These are phyloP conservation scores for Rhizopus sp. DNA, from an alignment of 371 early-diverging fungal species.

Conservation along the genomic window DNA sequence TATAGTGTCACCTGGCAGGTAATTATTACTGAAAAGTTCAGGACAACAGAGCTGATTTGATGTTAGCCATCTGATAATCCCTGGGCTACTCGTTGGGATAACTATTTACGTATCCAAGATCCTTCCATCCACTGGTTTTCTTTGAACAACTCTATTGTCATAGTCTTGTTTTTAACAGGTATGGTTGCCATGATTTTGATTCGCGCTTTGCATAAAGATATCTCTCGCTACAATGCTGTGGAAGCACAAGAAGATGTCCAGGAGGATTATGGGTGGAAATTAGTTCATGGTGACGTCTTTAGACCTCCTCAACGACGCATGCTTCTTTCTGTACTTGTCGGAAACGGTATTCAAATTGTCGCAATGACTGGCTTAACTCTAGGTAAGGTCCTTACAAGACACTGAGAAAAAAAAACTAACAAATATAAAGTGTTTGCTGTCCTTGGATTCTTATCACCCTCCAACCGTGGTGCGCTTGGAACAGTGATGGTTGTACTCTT, in stretches of 20 bases:
- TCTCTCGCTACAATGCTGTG: conserved; percentile 73
- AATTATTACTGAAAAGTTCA: conserved; percentile 17
- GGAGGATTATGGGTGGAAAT: conserved; percentile 93
- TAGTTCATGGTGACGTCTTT: conserved; percentile 95
- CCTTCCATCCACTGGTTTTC: conserved; percentile 85
- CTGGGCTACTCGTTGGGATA: conserved; percentile 97
- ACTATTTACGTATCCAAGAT: conserved; percentile 80
- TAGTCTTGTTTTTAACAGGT: conserved; percentile 84
- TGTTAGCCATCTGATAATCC: conserved; percentile 58
- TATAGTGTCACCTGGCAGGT: conserved; percentile 87
- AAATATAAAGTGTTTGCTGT: conserved; percentile 77
- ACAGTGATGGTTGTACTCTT: conserved; percentile 91
- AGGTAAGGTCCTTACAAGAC: conserved; percentile 22
- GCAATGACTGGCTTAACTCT: conserved; percentile 82
- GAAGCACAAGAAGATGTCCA: conserved; percentile 83
- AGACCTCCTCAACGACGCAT: conserved; percentile 78
- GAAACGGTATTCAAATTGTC: conserved; percentile 90
- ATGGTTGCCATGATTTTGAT: conserved; percentile 87
- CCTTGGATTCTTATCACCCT: conserved; percentile 96
- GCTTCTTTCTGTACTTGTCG: conserved; percentile 85
- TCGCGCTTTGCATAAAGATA: conserved; percentile 86
- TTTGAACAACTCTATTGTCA: conserved; percentile 85
- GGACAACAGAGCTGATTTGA: neutral
- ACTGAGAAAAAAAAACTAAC: neutral
- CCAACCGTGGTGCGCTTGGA: conserved; percentile 89